These are phyloP conservation scores for Argentina anserina DNA, from an alignment of 306 rosid genomes.

Conservation along the genomic window DNA sequence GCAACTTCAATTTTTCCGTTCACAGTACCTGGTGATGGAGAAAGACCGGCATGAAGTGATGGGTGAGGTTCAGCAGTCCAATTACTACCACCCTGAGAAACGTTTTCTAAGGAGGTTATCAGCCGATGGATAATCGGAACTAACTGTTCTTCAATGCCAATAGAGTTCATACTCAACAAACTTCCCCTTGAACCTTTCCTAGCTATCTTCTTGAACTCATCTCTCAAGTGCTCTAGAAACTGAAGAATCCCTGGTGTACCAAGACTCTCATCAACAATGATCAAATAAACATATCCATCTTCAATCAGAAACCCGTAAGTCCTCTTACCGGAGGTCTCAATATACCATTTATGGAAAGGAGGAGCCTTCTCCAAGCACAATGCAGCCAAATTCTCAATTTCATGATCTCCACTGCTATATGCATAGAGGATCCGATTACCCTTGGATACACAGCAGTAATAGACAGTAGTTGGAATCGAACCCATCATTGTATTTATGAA, in stretches of 20 bases:
- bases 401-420: slow-evolving; percentile 50
- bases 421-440: slow-evolving; percentile 49
- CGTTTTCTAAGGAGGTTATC: slow-evolving; percentile 69
- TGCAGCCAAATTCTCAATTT: slow-evolving; percentile 49
- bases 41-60: slow-evolving; percentile 34
- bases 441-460: slow-evolving; percentile 74
- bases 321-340: slow-evolving; percentile 62
- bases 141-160: slow-evolving; percentile 53
- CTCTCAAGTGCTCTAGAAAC: slow-evolving; percentile 73
- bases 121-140: slow-evolving; percentile 58
- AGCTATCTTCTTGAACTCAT: slow-evolving; percentile 56
- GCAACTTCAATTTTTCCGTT: slow-evolving; percentile 62
- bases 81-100: slow-evolving; percentile 46
- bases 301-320: slow-evolving; percentile 71
- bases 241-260: slow-evolving; percentile 57
- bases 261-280: slow-evolving; percentile 59
- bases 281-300: slow-evolving; percentile 63
- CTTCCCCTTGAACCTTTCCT: slow-evolving; percentile 65
- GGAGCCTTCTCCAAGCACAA: slow-evolving; percentile 74
- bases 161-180: slow-evolving; percentile 49
- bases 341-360: slow-evolving; percentile 71
- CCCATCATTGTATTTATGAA: slow-evolving; percentile 35
- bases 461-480: slow-evolving; percentile 52
- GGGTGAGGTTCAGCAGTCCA: slow-evolving; percentile 49
- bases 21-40: slow-evolving; percentile 61